These are phyloP conservation scores for Tillandsia leiboldiana DNA, from an alignment of 176 grass and related monocot genomes.

Conservation along the genomic window DNA sequence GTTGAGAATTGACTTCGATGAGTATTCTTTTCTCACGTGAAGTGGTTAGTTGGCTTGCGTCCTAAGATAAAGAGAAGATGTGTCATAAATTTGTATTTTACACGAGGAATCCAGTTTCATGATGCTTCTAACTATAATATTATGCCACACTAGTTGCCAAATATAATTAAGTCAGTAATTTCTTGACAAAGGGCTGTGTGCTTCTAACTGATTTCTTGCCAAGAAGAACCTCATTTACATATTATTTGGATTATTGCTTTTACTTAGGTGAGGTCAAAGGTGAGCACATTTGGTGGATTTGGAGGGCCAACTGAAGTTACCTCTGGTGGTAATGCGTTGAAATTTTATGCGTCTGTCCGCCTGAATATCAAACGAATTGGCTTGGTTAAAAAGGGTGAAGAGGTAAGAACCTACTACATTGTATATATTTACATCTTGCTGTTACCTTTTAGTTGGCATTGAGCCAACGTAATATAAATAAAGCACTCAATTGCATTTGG, in stretches of 20 bases:
- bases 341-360: conserved; percentile 93
- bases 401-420: conserved; percentile 36
- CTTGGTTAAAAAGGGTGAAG: conserved; percentile 89
- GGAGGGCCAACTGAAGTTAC: conserved; percentile 87
- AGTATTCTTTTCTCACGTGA: too few relatives aligned
- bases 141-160: not conserved
- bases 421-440: too few relatives aligned
- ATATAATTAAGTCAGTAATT: not conserved
- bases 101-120: not conserved
- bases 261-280: conserved; percentile 66
- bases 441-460: conserved; percentile 1
- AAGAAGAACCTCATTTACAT: not conserved
- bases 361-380: conserved; percentile 81
- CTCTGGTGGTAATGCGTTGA: conserved; percentile 84
- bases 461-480: too few relatives aligned
- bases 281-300: conserved; percentile 85
- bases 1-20: too few relatives aligned
- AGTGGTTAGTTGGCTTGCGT: too few relatives aligned
- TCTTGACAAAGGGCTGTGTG: not conserved
- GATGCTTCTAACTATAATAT: not conserved
- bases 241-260: conserved; percentile 5
- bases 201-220: not conserved
- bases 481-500: too few relatives aligned
- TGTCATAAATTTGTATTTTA: not conserved
- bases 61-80: too few relatives aligned